Evolutionary conservation across 2,329 filamentous ascomycete genomes (phyloP).

Genomic region (Byssothecium circinans): DNA sequence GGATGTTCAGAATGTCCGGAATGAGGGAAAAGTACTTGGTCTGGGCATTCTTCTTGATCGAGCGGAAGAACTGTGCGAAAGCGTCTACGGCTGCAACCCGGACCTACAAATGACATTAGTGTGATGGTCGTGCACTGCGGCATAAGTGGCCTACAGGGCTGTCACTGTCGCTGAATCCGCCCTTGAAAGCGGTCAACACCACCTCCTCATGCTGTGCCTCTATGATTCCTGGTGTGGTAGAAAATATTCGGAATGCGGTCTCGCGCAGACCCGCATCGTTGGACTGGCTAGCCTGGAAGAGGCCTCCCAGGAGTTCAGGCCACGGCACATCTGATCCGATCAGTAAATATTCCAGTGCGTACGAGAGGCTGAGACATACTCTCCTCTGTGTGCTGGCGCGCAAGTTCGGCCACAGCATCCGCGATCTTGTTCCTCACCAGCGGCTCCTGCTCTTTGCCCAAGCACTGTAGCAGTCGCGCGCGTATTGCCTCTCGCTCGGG

Average conservation of each 20-base stretch:
- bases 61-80: constrained; percentile 94
- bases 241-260: constrained; percentile 91
- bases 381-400: constrained; percentile 90
- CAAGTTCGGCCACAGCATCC: constrained; percentile 94
- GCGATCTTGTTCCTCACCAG: constrained; percentile 91
- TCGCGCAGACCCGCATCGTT: constrained; percentile 82
- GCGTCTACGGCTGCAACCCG: constrained; percentile 94
- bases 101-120: constrained; percentile 58
- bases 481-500: constrained; percentile 78
- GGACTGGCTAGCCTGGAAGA: constrained; percentile 91
- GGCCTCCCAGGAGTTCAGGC: constrained; percentile 81
- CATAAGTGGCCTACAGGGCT: constrained; percentile 61
- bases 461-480: constrained; percentile 76
- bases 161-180: constrained; percentile 87
- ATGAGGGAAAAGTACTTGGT: constrained; percentile 84
- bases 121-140: background rate
- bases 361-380: constrained; percentile 58
- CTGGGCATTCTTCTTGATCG: constrained; percentile 83
- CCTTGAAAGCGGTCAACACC: constrained; percentile 85
- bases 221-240: constrained; percentile 91
- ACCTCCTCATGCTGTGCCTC: constrained; percentile 92
- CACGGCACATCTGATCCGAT: constrained; percentile 70
- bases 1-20: constrained; percentile 88
- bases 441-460: constrained; percentile 72
- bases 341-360: constrained; percentile 4